Base-by-base conservation (phyloP, 306 rosid species). In the Crataegus laevigata region DNA sequence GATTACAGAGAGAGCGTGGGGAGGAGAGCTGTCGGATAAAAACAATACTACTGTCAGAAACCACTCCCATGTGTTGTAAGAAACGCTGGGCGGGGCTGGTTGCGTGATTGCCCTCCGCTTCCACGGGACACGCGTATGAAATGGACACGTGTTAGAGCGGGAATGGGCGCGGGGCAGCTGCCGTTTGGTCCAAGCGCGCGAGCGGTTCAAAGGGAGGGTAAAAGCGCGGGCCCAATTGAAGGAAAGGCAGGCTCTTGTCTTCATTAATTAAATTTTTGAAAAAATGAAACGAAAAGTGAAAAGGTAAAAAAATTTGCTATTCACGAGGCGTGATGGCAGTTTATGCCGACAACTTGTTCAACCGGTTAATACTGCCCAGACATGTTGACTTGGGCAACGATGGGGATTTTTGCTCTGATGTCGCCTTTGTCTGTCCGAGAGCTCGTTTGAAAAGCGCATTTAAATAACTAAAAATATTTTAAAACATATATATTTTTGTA, bases 321-420 rank as follows among this genome's bases (percentile, higher is more conserved):
- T 70, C 80, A 75, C 80, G 66, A 74, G 82, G 79, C 82, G 72
- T 50, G 66, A 25, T 17, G 78, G 24, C 69, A 69, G 75, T 75
- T 45, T 47, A 38, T 47, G 81, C 75, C 75, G 80, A 82, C 78
- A 68, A 57, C 83, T 80, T 54, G 76, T 75, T 69, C 51, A 73
- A 74, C 38, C 76, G 52, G 69, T 61, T n/a, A 22, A 24, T 11
- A 10, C 32, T 60, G 29, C 54, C 54, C 54, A 15, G 4, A 5
- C 6, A 5, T 0, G 54, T 47, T 47, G 54, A 47, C 54, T 34
- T 34, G 8, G 38, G 38, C 38, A 34, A 34, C 38, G 6, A 32
- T 1, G 36, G 8, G 32, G 32, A n/a, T 30, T 30, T 30, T 30
- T 30, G 32, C 32, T 30, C 32, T 30, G 1, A 30, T 4, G 34